phyloP scores from a whole-genome alignment of 805 yeast genomes.

The Lipomyces yamanashiensis region DNA sequence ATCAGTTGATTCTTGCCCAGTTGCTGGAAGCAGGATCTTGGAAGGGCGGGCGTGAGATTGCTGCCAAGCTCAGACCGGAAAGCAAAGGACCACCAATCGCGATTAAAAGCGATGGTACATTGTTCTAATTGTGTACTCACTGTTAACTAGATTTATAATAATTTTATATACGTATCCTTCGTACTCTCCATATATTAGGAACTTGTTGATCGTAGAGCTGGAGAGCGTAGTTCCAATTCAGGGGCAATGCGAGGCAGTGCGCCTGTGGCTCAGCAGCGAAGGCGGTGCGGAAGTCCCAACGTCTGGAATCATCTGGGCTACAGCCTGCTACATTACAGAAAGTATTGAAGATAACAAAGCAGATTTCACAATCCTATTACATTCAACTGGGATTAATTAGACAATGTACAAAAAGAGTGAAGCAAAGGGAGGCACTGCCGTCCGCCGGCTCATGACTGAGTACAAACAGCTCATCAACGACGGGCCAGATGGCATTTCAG shows the following conservation, averaged over 20 bases:
- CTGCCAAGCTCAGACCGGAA: conserved; percentile 54
- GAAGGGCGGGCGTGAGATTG: conserved; percentile 63
- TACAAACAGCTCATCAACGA: conserved; percentile 82
- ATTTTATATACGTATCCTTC: conserved; percentile 5
- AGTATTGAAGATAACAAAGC: neutral
- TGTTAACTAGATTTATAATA: no score
- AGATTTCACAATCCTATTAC: neutral
- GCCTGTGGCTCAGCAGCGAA: neutral
- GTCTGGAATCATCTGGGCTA: neutral
- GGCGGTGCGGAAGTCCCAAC: neutral
- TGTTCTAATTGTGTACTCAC: conserved; percentile 48
- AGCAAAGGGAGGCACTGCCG: conserved; percentile 62
- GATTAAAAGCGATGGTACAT: conserved; percentile 66
- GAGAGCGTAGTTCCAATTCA: neutral
- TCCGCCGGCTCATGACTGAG: conserved; percentile 83
- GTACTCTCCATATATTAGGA: neutral
- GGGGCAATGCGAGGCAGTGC: neutral
- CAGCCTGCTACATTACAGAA: neutral
- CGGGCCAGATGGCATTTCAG: conserved; percentile 93
- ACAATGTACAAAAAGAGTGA: conserved; percentile 17
- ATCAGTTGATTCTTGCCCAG: conserved; percentile 57
- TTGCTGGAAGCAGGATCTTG: conserved; percentile 71
- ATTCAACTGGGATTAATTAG: neutral
- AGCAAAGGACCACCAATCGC: conserved; percentile 69
- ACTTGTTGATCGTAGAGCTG: no score